A percentile compares a stretch with the other conserved stretches of the same genome.
Conservation (phyloP, 2,329 filamentous ascomycete species). For the Chaetothyriales sp. region DNA sequence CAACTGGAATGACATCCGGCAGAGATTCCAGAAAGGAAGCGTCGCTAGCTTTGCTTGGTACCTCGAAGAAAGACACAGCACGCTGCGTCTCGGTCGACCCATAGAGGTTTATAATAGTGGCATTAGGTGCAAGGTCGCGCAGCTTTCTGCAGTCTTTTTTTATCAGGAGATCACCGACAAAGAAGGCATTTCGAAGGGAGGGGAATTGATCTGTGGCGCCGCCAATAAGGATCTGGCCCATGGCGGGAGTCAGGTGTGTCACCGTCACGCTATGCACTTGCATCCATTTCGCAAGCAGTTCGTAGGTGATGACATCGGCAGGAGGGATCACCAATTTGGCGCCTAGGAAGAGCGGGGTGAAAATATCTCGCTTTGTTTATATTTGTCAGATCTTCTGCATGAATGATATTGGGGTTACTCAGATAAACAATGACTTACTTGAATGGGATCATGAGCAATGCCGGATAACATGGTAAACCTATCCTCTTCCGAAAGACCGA, state of each 20-base stretch:
- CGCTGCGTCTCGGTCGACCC: conserved; percentile 76
- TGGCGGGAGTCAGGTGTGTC: conserved; percentile 84
- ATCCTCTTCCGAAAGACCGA: conserved; percentile 57
- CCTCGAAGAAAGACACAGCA: conserved; percentile 69
- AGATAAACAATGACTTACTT: background rate
- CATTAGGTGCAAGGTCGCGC: conserved; percentile 62
- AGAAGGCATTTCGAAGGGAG: conserved; percentile 63
- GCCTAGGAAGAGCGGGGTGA: conserved; percentile 79
- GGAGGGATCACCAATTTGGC: conserved; percentile 66
- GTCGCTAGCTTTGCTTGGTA: conserved; percentile 52
- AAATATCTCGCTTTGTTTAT: conserved; percentile 66
- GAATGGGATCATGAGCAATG: conserved; percentile 53
- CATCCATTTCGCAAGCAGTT: conserved; percentile 82
- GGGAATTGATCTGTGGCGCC: conserved; percentile 67
- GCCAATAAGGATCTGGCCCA: conserved; percentile 90
- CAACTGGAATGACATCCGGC: conserved; percentile 67
- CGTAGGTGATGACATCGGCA: conserved; percentile 72
- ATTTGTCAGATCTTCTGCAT: conserved; percentile 18
- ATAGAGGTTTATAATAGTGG: conserved; percentile 71
- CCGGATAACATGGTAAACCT: conserved; percentile 73
- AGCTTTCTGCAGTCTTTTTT: conserved; percentile 67
- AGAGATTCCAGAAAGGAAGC: conserved; percentile 50
- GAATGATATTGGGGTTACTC: background rate
- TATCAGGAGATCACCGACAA: conserved; percentile 80
- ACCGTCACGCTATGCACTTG: conserved; percentile 58